Evolutionary conservation across 2,329 filamentous ascomycete genomes (phyloP).

Genomic region (Stagonosporopsis vannaccii): DNA sequence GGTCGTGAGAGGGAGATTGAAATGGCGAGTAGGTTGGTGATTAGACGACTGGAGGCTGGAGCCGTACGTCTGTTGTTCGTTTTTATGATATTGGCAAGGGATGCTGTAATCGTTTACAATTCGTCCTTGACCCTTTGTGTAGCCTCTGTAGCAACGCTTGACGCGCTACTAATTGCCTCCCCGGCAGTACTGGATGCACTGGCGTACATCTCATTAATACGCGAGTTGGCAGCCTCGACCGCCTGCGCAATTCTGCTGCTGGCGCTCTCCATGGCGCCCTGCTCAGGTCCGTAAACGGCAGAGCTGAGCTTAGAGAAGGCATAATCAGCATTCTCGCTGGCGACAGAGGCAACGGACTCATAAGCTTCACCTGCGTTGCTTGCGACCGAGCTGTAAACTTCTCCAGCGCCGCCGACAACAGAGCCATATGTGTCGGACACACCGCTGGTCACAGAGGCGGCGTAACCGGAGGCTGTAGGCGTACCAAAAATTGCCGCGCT

Average conservation of each 20-base stretch:
- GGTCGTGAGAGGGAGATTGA: not conserved
- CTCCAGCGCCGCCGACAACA: conserved; percentile 55
- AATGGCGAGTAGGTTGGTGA: not conserved
- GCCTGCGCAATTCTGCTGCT: conserved; percentile 52
- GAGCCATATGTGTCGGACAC: conserved; percentile 52
- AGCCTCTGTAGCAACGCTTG: conserved; percentile 45
- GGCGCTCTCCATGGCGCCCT: conserved; percentile 56
- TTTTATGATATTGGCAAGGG: not conserved
- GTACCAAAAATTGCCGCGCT: conserved; percentile 65
- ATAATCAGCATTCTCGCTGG: conserved; percentile 50
- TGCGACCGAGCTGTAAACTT: conserved; percentile 57
- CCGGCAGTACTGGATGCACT: conserved; percentile 51
- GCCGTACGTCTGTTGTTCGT: not conserved
- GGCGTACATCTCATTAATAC: conserved; percentile 51
- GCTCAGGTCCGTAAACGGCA: conserved; percentile 57
- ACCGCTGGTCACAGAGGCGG: conserved; percentile 44
- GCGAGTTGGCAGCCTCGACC: conserved; percentile 54
- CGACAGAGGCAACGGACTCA: conserved; percentile 55
- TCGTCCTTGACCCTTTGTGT: conserved; percentile 61
- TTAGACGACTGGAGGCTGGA: not conserved
- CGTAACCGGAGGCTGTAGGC: conserved; percentile 54
- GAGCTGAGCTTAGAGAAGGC: conserved; percentile 50
- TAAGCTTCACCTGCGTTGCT: conserved; percentile 56
- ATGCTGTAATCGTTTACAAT: conserved; percentile 48
- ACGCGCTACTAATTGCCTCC: conserved; percentile 56